Conservation (phyloP, 495 filamentous ascomycete species). For the Penicilliopsis zonata region DNA sequence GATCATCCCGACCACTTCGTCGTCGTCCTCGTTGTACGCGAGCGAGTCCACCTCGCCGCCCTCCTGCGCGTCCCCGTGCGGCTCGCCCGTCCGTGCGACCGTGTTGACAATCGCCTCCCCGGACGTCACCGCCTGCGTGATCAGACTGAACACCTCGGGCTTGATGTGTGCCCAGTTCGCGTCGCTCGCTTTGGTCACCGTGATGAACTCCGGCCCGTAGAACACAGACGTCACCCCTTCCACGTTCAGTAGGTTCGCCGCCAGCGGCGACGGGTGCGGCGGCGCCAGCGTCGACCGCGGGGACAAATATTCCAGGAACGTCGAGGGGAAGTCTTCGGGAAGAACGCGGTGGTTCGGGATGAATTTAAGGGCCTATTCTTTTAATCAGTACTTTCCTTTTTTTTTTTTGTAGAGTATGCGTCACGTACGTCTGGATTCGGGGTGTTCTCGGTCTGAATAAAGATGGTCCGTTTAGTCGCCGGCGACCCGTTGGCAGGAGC, state of each 20-base stretch:
- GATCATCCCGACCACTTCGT: conserved; percentile 93
- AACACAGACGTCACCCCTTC: conserved; percentile 92
- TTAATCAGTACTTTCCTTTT: too few species aligned
- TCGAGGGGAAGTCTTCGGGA: conserved; percentile 53
- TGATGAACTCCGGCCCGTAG: conserved; percentile 92
- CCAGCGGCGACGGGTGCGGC: conserved; percentile 86
- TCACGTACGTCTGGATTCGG: conserved; percentile 78
- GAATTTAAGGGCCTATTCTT: conserved; percentile 68
- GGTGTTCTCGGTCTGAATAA: conserved; percentile 92
- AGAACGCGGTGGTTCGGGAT: conserved; percentile 75
- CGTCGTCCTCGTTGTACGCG: conserved; percentile 72
- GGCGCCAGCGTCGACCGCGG: conserved; percentile 80
- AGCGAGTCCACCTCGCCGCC: conserved; percentile 53
- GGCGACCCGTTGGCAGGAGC: conserved; percentile 23
- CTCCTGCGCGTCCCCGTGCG: conserved; percentile 42
- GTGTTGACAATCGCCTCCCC: conserved; percentile 73
- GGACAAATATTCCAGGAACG: conserved; percentile 83
- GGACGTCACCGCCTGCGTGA: conserved; percentile 77
- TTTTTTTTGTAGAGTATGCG: too few species aligned
- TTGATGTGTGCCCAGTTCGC: conserved; percentile 90
- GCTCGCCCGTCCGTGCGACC: conserved; percentile 46
- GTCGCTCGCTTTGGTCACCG: conserved; percentile 79
- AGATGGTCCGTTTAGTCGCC: conserved; percentile 60
- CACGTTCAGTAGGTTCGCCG: conserved; percentile 75
- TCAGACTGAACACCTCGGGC: conserved; percentile 87